Evolutionary conservation across 306 rosid genomes (phyloP), one percentile per base, ranked within the genome.

Genomic region (Rosa chinensis): DNA sequence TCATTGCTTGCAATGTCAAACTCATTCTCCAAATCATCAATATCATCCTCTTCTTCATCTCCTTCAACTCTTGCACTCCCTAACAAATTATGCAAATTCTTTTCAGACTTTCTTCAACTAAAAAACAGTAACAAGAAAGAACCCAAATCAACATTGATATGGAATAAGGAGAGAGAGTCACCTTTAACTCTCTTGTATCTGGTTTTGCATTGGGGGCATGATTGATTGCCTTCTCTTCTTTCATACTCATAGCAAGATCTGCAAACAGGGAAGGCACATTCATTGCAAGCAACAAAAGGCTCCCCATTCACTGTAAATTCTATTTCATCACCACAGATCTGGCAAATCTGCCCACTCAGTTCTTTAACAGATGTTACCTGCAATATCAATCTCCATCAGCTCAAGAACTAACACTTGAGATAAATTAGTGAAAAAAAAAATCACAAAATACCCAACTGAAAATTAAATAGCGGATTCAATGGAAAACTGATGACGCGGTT

Each of bases 231-330:
- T 77, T 93, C 98, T 82, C 91, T 89, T 81, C 98, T 89, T 88
- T 93, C 98, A 71, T 93, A 93, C 83, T 93, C 97, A 70, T 93
- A 93, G 82, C 98, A 93, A 84, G 95, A 86, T 80, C 97, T 86
- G 71, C 98, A 93, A 14, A 93, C 93, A 3, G 98, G 98, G 58
- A 93, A 91, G n/a, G 98, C 98, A 82, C 98, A 93, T 85, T 93
- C 98, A 58, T 91, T 90, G 87, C 98, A 93, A 64, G 98, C 98
- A 81, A 91, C 88, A 89, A 93, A 91, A 1, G 93, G 92, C 89
- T 93, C 97, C 16, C 92, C 95, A 78, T 91, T 88, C 28, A 89
- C 90, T 0, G 97, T 89, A 10, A 90, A 43, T 80, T 93, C 98
- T 73, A 93, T 76, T 83, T 90, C 98, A 85, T 93, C 98, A 66